Conservation (phyloP, 2,329 filamentous ascomycete genomes). For the Fusarium poae region DNA sequence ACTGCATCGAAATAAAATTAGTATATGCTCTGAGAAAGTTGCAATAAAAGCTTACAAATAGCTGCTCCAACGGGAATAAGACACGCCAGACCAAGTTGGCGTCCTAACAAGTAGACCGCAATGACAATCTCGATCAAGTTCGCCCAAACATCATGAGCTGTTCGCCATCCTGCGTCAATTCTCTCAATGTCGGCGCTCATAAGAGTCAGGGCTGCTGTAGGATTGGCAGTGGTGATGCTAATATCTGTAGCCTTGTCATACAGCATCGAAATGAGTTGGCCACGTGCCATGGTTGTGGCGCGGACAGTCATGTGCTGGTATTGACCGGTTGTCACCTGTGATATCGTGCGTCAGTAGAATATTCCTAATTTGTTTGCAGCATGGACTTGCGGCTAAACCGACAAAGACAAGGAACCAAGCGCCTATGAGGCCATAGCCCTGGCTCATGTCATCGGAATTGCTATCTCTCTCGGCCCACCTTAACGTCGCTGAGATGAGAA, state of each 20-base stretch:
- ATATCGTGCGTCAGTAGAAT: background rate
- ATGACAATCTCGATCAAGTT: slow-evolving; percentile 58
- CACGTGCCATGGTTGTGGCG: slow-evolving; percentile 50
- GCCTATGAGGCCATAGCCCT: slow-evolving; percentile 39
- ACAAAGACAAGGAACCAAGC: slow-evolving; percentile 38
- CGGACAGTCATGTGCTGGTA: slow-evolving; percentile 47
- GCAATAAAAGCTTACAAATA: slow-evolving; percentile 15
- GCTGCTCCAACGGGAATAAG: slow-evolving; percentile 34
- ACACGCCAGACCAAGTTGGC: slow-evolving; percentile 47
- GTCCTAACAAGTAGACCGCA: slow-evolving; percentile 61
- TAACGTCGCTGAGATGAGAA: slow-evolving; percentile 37
- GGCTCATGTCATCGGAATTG: slow-evolving; percentile 16
- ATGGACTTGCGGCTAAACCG: slow-evolving; percentile 21
- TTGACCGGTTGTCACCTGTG: slow-evolving; percentile 22
- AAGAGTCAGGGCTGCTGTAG: slow-evolving; percentile 57
- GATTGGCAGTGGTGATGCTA: slow-evolving; percentile 50
- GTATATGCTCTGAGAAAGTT: background rate
- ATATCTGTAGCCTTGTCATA: slow-evolving; percentile 49
- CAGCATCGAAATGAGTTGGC: slow-evolving; percentile 47
- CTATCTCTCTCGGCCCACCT: slow-evolving; percentile 8
- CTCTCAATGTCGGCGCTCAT: slow-evolving; percentile 62
- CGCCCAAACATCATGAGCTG: slow-evolving; percentile 58
- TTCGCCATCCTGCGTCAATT: slow-evolving; percentile 53
- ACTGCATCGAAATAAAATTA: slow-evolving; percentile 21
- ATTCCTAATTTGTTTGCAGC: rapidly evolving